These are phyloP conservation scores for Pythium myriotylum DNA, from an alignment of 352 stramenopile genomes.

Conservation along the genomic window DNA sequence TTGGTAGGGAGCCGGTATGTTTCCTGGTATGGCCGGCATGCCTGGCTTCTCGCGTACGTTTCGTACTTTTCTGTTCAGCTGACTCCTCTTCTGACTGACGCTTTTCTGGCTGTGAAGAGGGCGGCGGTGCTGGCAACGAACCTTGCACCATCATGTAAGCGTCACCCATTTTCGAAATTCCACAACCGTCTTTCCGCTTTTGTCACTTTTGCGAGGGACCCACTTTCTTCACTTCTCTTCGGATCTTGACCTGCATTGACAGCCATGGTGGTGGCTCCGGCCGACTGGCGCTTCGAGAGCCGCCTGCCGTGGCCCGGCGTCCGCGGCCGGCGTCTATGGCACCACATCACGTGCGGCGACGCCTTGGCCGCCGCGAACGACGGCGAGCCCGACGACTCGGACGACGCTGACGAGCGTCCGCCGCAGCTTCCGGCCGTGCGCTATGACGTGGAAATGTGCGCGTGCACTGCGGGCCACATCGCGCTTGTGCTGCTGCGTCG, in stretches of 20 bases:
- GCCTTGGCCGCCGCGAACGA: neutral
- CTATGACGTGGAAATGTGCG: constrained; percentile 63
- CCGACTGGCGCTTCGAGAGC: constrained; percentile 32
- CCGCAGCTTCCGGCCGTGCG: constrained; percentile 12
- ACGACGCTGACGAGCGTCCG: neutral
- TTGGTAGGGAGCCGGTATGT: constrained; percentile 68
- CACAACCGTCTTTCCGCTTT: constrained; percentile 6
- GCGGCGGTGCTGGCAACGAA: constrained; percentile 58
- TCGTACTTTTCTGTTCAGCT: neutral
- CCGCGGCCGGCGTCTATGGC: constrained; percentile 41
- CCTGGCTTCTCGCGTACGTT: constrained; percentile 75
- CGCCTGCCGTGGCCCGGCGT: constrained; percentile 54
- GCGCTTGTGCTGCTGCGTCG: constrained; percentile 55
- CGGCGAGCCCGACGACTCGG: neutral
- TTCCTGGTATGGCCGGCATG: constrained; percentile 84
- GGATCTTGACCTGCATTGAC: neutral
- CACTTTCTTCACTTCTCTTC: constrained; percentile 11
- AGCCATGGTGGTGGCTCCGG: constrained; percentile 14
- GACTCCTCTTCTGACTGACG: constrained; percentile 1
- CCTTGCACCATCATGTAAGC: constrained; percentile 76
- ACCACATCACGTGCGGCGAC: constrained; percentile 18
- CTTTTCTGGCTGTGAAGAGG: constrained; percentile 34
- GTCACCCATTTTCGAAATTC: constrained; percentile 8
- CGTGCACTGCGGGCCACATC: constrained; percentile 55
- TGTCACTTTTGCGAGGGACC: constrained; percentile 14